Evolutionary conservation across 2,329 filamentous ascomycete genomes (phyloP).

Genomic region (Raffaelea albimanens): DNA sequence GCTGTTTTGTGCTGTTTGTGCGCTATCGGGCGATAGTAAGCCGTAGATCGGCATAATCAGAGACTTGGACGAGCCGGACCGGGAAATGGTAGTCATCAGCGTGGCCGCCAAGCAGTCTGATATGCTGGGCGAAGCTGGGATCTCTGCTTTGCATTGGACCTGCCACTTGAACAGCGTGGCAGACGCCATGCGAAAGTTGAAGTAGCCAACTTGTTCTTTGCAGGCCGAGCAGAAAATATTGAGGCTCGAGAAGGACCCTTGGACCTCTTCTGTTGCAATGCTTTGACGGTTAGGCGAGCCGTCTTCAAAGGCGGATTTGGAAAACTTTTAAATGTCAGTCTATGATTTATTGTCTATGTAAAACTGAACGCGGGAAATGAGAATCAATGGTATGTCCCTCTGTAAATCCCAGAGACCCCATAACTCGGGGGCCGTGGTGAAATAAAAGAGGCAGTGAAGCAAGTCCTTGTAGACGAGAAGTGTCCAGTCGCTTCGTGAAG

Average conservation of each 20-base stretch:
- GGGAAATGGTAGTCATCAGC: constrained; percentile 41
- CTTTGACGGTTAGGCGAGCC: constrained; percentile 17
- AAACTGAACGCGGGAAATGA: neutral
- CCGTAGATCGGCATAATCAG: constrained; percentile 33
- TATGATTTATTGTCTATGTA: neutral
- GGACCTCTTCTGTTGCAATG: constrained; percentile 9
- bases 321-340: constrained; percentile 23
- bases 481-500: constrained; percentile 9
- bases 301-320: constrained; percentile 20
- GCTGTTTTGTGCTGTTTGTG: neutral
- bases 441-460: constrained; percentile 26
- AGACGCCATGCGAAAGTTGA: constrained; percentile 33
- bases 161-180: constrained; percentile 50
- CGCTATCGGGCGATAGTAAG: neutral
- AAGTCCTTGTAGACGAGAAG: constrained; percentile 6
- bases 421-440: constrained; percentile 38
- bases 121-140: constrained; percentile 20
- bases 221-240: constrained; percentile 38
- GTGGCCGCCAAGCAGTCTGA: constrained; percentile 43
- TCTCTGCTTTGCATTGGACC: constrained; percentile 25
- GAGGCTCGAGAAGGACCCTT: constrained; percentile 17
- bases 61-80: constrained; percentile 49
- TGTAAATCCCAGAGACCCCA: constrained; percentile 36
- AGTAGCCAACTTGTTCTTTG: constrained; percentile 35
- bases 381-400: constrained; percentile 33